A percentile compares a stretch with the other conserved stretches of the same genome.
These are phyloP conservation scores for Fraxinus baroniana DNA, from an alignment of 305 asterid genomes.

Conservation along the genomic window DNA sequence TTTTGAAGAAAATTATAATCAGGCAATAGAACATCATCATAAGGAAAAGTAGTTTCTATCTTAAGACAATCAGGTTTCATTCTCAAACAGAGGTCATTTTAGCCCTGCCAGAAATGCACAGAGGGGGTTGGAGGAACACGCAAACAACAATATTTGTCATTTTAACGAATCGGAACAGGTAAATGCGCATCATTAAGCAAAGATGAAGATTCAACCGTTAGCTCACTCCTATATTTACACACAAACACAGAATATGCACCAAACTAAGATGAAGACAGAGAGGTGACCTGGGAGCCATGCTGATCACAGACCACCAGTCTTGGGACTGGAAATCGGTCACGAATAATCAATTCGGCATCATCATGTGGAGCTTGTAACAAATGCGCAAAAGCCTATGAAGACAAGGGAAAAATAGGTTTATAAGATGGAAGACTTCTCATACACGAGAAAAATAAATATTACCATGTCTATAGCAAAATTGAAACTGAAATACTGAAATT, in stretches of 20 bases:
- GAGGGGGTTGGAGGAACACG: neutral
- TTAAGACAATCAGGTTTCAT: neutral
- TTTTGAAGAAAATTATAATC: neutral
- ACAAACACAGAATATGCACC: slow-evolving; percentile 9
- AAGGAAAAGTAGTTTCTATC: neutral
- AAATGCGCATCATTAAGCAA: neutral
- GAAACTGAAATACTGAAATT: neutral
- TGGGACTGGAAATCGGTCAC: slow-evolving; percentile 92
- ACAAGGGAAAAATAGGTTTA: slow-evolving; percentile 10
- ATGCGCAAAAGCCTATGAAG: slow-evolving; percentile 67
- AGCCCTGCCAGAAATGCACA: neutral
- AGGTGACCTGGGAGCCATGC: slow-evolving; percentile 95
- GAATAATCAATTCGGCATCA: slow-evolving; percentile 77
- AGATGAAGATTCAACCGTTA: neutral
- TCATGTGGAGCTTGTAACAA: slow-evolving; percentile 90
- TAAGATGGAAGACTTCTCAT: neutral
- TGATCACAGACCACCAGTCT: slow-evolving; percentile 98
- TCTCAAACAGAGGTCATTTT: neutral
- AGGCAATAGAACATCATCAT: neutral
- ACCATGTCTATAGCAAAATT: neutral
- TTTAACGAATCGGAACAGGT: neutral
- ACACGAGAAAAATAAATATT: neutral
- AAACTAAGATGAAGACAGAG: slow-evolving; percentile 4
- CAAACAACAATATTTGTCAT: neutral
- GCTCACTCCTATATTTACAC: neutral